A percentile compares a stretch with the other conserved stretches of the same genome.
These are phyloP conservation scores for Boletales sp. DNA, from an alignment of 768 basidiomycete genomes.

Conservation along the genomic window DNA sequence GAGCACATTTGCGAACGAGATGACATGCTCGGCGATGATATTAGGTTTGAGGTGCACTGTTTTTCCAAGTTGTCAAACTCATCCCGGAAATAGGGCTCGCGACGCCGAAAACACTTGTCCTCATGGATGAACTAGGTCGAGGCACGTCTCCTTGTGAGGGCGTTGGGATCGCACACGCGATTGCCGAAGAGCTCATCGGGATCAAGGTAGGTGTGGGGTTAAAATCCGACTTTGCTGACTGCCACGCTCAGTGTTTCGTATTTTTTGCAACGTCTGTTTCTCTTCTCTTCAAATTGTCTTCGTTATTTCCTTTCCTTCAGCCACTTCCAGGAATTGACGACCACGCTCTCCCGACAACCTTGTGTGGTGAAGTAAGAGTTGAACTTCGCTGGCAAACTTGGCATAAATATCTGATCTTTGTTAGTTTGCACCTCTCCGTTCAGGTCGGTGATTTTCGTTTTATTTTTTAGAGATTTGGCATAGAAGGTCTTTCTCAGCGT, in stretches of 20 bases:
- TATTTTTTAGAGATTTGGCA: not conserved
- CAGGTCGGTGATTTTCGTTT: constrained; percentile 45
- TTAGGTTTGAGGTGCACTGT: constrained; percentile 45
- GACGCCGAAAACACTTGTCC: constrained; percentile 63
- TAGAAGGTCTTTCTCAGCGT: constrained; percentile 37
- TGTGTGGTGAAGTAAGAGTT: constrained; percentile 71
- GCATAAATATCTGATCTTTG: not conserved
- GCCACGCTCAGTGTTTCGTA: constrained; percentile 59
- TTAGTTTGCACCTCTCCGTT: constrained; percentile 78
- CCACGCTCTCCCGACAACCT: constrained; percentile 71
- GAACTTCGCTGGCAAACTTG: not conserved
- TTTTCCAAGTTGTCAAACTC: not conserved
- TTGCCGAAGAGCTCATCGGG: constrained; percentile 72
- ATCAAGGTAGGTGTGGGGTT: constrained; percentile 50
- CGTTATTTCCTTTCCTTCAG: constrained; percentile 31
- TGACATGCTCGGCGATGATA: constrained; percentile 91
- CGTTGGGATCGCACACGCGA: constrained; percentile 78
- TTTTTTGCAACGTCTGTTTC: constrained; percentile 82
- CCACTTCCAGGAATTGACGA: constrained; percentile 78
- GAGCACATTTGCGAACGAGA: constrained; percentile 95
- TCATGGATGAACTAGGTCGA: constrained; percentile 91
- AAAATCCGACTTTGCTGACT: not conserved
- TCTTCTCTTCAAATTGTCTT: not conserved
- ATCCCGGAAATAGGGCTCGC: constrained; percentile 53
- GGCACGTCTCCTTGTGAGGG: constrained; percentile 87